A percentile compares a stretch with the other conserved stretches of the same genome.
Conservation (phyloP, 2,329 filamentous ascomycete species). For the Colletotrichum incanum region DNA sequence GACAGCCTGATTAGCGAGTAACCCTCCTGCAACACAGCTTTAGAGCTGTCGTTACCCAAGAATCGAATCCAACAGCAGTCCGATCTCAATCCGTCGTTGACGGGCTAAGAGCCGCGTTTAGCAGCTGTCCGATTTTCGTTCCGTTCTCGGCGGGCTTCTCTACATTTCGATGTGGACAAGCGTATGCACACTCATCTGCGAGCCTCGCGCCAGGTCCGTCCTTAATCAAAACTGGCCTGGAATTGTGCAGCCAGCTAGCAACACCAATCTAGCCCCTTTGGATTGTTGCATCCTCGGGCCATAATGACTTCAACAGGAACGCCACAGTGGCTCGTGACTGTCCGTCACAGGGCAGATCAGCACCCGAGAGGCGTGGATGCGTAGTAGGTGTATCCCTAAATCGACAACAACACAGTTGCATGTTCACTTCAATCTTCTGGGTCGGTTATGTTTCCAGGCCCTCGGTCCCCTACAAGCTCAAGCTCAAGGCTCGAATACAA, state of each 20-base stretch:
- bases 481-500: neutral
- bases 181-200: neutral
- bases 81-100: neutral
- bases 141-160: neutral
- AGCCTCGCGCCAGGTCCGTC: neutral
- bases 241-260: conserved; percentile 4
- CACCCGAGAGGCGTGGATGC: neutral
- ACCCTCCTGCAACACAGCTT: neutral
- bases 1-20: neutral
- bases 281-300: conserved; percentile 10
- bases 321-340: conserved; percentile 17
- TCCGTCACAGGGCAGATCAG: conserved; percentile 9
- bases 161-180: neutral
- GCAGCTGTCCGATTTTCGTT: neutral
- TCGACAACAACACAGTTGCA: neutral
- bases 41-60: neutral
- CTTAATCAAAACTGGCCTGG: neutral
- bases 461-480: neutral
- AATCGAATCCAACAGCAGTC: neutral
- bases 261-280: neutral
- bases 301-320: conserved; percentile 13
- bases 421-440: neutral
- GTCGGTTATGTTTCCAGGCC: neutral
- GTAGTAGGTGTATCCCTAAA: neutral
- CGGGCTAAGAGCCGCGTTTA: too few relatives aligned